Evolutionary conservation across 2,329 filamentous ascomycete genomes (phyloP).

Genomic region (Emmonsiellopsis sp.): DNA sequence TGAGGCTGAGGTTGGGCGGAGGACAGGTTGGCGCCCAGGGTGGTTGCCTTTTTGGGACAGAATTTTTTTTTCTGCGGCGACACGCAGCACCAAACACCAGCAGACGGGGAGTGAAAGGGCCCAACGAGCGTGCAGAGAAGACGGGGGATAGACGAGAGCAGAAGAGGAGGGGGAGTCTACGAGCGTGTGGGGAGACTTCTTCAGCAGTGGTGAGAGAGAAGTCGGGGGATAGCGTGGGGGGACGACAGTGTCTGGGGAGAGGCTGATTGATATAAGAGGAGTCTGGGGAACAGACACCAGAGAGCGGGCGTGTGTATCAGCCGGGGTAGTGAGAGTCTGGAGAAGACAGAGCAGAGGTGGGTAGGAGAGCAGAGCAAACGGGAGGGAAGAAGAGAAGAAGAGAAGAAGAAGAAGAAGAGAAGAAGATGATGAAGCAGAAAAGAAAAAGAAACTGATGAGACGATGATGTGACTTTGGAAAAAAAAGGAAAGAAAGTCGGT

Average conservation of each 20-base stretch:
- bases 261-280: slow-evolving; percentile 5
- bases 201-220: too few relatives aligned
- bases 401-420: slow-evolving; percentile 16
- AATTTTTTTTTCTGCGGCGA: too few relatives aligned
- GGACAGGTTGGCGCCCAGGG: neutral
- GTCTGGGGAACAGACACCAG: too few relatives aligned
- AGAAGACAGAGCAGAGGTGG: slow-evolving; percentile 12
- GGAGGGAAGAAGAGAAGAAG: slow-evolving; percentile 19
- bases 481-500: neutral
- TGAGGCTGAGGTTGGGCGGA: neutral
- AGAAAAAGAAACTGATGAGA: neutral
- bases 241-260: slow-evolving; percentile 17
- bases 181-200: too few relatives aligned
- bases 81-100: too few relatives aligned
- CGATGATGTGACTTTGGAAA: neutral
- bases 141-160: too few relatives aligned
- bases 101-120: too few relatives aligned
- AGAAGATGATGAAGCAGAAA: neutral
- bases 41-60: neutral
- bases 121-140: too few relatives aligned
- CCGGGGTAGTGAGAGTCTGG: neutral
- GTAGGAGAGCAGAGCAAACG: slow-evolving; percentile 17
- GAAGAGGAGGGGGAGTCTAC: too few relatives aligned
- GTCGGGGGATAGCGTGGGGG: slow-evolving; percentile 15
- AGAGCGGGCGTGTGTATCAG: too few relatives aligned